These are phyloP conservation scores for Epichloe uncinata DNA, from an alignment of 2,329 filamentous ascomycete genomes.

Conservation along the genomic window DNA sequence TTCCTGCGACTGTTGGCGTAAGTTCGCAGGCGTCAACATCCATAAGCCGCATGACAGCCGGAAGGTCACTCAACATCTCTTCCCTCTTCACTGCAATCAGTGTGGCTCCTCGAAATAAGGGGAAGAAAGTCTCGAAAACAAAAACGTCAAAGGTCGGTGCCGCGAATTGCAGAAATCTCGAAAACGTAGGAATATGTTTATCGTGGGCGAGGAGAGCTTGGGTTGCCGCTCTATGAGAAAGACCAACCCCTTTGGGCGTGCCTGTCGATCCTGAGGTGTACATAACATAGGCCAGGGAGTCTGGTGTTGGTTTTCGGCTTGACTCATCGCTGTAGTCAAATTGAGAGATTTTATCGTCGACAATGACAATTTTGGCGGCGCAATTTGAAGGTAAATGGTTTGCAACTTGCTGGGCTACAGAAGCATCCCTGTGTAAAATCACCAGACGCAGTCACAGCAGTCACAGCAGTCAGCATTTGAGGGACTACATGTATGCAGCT, in stretches of 20 bases:
- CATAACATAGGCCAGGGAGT: conserved; percentile 70
- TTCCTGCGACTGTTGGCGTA: conserved; percentile 76
- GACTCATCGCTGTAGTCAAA: background rate
- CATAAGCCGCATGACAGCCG: conserved; percentile 49
- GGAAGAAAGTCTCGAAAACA: conserved; percentile 91
- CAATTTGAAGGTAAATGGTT: conserved; percentile 23
- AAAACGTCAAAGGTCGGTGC: conserved; percentile 90
- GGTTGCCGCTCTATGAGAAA: conserved; percentile 68
- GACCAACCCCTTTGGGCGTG: conserved; percentile 71
- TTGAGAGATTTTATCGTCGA: conserved; percentile 11
- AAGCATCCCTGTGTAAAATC: no score
- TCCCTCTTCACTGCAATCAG: conserved; percentile 57
- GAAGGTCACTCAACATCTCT: conserved; percentile 62
- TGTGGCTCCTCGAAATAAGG: conserved; percentile 59
- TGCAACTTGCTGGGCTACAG: conserved; percentile 21
- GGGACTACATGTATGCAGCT: background rate
- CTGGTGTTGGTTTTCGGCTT: conserved; percentile 12
- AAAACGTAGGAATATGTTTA: conserved; percentile 60
- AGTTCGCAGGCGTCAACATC: conserved; percentile 74
- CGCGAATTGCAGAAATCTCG: conserved; percentile 79
- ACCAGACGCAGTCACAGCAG: background rate
- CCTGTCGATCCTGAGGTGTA: conserved; percentile 90
- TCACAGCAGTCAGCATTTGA: background rate
- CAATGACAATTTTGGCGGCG: conserved; percentile 22
- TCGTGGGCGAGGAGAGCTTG: conserved; percentile 77